phyloP scores from a whole-genome alignment of 2,329 filamentous ascomycete genomes.

The Acrodontium crateriforme region DNA sequence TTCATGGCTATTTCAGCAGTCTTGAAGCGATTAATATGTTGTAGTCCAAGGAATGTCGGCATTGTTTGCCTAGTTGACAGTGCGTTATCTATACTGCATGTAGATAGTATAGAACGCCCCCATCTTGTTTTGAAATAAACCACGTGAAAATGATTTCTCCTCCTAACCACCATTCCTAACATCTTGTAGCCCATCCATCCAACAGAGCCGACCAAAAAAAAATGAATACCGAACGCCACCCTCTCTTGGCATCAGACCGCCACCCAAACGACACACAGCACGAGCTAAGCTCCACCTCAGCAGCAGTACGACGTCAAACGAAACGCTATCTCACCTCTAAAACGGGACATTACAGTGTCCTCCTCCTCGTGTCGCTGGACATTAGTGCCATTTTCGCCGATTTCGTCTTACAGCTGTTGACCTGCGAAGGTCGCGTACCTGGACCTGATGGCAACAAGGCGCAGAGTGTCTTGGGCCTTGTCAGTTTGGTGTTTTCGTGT shows the following conservation, averaged over 20 bases:
- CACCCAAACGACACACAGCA: constrained; percentile 3
- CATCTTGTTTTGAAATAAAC: too few relatives aligned
- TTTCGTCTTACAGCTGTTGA: constrained; percentile 36
- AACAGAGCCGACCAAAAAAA: too few relatives aligned
- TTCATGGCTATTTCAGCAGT: too few relatives aligned
- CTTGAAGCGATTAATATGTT: too few relatives aligned
- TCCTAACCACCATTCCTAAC: too few relatives aligned
- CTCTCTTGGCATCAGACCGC: constrained; percentile 7
- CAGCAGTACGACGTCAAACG: constrained; percentile 10
- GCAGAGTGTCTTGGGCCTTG: constrained; percentile 33
- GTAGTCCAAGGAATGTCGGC: too few relatives aligned
- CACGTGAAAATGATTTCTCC: too few relatives aligned
- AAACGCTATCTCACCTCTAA: constrained; percentile 31
- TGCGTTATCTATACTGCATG: too few relatives aligned
- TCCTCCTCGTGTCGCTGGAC: constrained; percentile 36
- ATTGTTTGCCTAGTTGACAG: too few relatives aligned
- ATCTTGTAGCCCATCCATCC: too few relatives aligned
- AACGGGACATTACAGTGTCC: constrained; percentile 36
- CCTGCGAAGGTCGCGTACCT: constrained; percentile 29
- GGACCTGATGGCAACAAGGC: constrained; percentile 18
- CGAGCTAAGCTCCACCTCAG: background rate
- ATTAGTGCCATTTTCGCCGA: constrained; percentile 40
- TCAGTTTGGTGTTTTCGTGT: constrained; percentile 47
- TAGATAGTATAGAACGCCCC: too few relatives aligned
- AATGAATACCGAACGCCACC: constrained; percentile 4